Evolutionary conservation across 768 basidiomycete species (phyloP).

Genomic region (Lenzites betulinus): DNA sequence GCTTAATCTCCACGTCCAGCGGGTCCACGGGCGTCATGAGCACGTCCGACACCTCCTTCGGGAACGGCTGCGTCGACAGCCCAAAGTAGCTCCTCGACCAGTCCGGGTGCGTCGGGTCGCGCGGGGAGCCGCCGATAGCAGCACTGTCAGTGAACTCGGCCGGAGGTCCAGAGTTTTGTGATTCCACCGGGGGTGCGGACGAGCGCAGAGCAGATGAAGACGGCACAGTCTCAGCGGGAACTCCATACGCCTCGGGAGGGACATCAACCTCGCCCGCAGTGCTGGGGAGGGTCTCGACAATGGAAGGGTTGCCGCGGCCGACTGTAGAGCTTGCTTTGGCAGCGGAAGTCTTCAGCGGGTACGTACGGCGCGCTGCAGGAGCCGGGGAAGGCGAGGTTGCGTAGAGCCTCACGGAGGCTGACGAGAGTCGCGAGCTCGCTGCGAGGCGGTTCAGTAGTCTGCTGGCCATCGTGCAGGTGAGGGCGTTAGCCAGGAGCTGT

Average conservation of each 20-base stretch:
- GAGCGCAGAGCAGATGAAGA: slow-evolving; percentile 20
- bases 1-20: slow-evolving; percentile 89
- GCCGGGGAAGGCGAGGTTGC: not conserved
- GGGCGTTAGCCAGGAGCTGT: not conserved
- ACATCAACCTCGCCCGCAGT: slow-evolving; percentile 22
- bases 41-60: slow-evolving; percentile 69
- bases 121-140: slow-evolving; percentile 4
- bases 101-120: slow-evolving; percentile 50
- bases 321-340: slow-evolving; percentile 36
- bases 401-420: slow-evolving; percentile 1
- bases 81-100: slow-evolving; percentile 92
- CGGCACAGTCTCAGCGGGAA: slow-evolving; percentile 19
- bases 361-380: not conserved
- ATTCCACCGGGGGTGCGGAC: not conserved
- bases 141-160: slow-evolving; percentile 10
- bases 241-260: slow-evolving; percentile 17
- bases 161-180: not conserved
- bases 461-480: slow-evolving; percentile 7
- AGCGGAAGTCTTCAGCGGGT: slow-evolving; percentile 21
- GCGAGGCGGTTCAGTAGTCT: slow-evolving; percentile 2
- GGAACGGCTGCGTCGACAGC: slow-evolving; percentile 74
- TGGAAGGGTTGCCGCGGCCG: slow-evolving; percentile 25
- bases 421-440: not conserved
- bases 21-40: slow-evolving; percentile 76
- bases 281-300: slow-evolving; percentile 26